Conservation (phyloP, 352 stramenopile genomes). For the Phytopythium mirpurense region DNA sequence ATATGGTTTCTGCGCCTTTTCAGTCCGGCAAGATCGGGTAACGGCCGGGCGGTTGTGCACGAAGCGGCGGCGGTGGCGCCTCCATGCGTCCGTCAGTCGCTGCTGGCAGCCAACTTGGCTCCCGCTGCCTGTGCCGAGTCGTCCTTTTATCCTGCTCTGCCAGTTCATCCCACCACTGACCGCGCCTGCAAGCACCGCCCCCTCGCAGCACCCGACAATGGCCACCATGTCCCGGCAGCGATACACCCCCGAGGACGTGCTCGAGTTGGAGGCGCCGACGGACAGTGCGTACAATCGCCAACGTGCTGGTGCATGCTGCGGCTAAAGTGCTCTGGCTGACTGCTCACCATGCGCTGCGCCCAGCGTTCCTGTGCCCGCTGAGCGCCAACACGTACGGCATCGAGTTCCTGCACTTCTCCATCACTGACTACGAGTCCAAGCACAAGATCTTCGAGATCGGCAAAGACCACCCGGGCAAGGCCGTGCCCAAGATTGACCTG, state of each 20-base stretch:
- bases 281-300: conserved; percentile 38
- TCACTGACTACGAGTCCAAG: conserved; percentile 94
- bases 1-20: conserved; percentile 1
- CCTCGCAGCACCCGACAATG: too few species aligned
- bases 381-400: conserved; percentile 94
- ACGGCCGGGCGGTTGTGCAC: not conserved
- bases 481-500: conserved; percentile 79
- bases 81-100: not conserved
- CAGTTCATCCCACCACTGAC: too few species aligned
- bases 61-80: conserved; percentile 1
- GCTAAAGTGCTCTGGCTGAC: conserved; percentile 5
- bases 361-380: conserved; percentile 92
- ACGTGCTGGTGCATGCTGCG: not conserved
- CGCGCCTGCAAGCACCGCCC: too few species aligned
- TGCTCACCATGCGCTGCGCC: not conserved
- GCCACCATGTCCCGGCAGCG: conserved; percentile 51
- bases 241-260: conserved; percentile 81
- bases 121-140: not conserved
- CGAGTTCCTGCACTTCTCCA: conserved; percentile 95
- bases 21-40: conserved; percentile 2
- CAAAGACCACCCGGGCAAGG: conserved; percentile 59
- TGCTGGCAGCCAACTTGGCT: too few species aligned
- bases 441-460: conserved; percentile 93
- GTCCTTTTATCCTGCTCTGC: not conserved
- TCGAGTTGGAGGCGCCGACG: conserved; percentile 72